Percentiles rank a stretch among this genome's conserved stretches.
These are phyloP conservation scores for Tolypocladium cylindrosporum DNA, from an alignment of 2,329 filamentous ascomycete genomes.

Conservation along the genomic window DNA sequence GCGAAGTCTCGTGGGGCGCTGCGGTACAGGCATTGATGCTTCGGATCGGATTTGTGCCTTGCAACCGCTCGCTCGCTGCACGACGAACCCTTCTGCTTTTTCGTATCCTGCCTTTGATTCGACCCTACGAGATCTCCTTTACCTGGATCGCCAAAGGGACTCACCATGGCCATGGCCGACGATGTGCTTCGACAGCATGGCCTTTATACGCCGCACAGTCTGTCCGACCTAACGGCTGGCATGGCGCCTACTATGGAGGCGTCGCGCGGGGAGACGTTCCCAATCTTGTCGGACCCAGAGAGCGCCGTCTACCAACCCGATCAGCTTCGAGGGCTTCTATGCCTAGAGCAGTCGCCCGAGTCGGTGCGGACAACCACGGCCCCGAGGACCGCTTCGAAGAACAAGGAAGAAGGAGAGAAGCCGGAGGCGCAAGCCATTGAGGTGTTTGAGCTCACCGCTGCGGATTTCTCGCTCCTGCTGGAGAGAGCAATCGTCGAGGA, in stretches of 20 bases:
- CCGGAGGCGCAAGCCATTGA: conserved; percentile 1
- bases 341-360: conserved; percentile 1
- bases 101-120: not conserved
- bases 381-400: not conserved
- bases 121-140: not conserved
- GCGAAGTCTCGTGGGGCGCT: no score
- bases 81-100: not conserved
- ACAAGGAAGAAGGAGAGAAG: conserved; percentile 1
- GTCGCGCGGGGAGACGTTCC: not conserved
- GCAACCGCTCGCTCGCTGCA: not conserved
- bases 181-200: not conserved
- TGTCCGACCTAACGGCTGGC: not conserved
- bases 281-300: conserved; percentile 1
- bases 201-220: not conserved
- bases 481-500: conserved; percentile 1
- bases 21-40: no score
- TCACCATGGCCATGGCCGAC: not conserved
- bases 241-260: not conserved
- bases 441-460: not conserved
- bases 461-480: not conserved
- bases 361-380: conserved; percentile 1
- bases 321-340: conserved; percentile 1
- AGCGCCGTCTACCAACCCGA: conserved; percentile 1
- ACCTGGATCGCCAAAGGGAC: not conserved
- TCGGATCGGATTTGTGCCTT: not conserved